Conservation (phyloP, 352 stramenopile species). For the Phytophthora europaea region DNA sequence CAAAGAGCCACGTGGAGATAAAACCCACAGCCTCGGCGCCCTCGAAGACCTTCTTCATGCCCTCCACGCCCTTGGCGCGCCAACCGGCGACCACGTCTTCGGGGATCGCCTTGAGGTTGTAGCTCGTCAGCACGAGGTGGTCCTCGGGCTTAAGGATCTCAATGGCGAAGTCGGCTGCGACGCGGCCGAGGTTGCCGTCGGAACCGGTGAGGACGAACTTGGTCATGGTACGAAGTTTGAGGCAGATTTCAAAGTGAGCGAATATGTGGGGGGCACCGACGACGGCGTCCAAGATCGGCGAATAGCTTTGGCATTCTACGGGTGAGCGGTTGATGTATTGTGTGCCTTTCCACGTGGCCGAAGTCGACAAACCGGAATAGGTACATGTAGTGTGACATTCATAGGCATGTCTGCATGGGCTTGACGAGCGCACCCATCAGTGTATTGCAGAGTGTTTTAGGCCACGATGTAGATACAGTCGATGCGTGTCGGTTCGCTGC, state of each 20-base stretch:
- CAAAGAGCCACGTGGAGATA: constrained; percentile 26
- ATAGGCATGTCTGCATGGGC: constrained; percentile 9
- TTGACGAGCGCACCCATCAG: neutral
- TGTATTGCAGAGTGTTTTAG: neutral
- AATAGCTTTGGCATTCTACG: neutral
- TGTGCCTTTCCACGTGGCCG: constrained; percentile 7
- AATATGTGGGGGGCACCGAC: neutral
- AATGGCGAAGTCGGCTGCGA: constrained; percentile 36
- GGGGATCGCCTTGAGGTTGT: constrained; percentile 31
- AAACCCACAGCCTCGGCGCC: constrained; percentile 16
- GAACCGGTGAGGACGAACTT: constrained; percentile 42
- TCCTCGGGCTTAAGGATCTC: constrained; percentile 30
- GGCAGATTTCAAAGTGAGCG: constrained; percentile 24
- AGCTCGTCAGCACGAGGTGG: constrained; percentile 40
- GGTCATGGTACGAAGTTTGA: constrained; percentile 22
- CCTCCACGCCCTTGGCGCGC: constrained; percentile 15
- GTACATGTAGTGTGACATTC: constrained; percentile 4
- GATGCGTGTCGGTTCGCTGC: too few species aligned
- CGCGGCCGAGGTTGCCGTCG: constrained; percentile 38
- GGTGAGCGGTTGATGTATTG: neutral
- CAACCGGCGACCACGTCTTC: constrained; percentile 24
- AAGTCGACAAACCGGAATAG: neutral
- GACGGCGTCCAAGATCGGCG: neutral
- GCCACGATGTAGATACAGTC: too few species aligned
- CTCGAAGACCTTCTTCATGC: constrained; percentile 15